These are phyloP conservation scores for Aphanomyces stellatus DNA, from an alignment of 352 stramenopile genomes.

Conservation along the genomic window DNA sequence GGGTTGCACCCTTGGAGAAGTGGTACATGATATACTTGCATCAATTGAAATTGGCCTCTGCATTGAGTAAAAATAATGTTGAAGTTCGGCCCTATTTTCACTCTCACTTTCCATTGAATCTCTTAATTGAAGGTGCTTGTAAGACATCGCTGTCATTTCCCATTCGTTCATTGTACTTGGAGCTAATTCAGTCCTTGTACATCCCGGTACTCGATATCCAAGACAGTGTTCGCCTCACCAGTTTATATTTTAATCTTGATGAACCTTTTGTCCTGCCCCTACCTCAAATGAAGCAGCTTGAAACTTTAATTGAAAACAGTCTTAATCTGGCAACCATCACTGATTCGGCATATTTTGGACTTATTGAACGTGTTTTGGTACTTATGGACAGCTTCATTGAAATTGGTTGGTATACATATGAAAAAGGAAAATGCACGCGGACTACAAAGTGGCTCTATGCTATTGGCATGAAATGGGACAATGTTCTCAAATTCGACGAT, in stretches of 20 bases:
- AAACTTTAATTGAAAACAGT: background rate
- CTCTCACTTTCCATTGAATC: background rate
- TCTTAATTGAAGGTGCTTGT: conserved; percentile 5
- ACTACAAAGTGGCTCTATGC: background rate
- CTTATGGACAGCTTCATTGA: conserved; percentile 5
- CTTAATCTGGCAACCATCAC: background rate
- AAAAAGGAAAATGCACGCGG: background rate
- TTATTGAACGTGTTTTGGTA: conserved; percentile 6
- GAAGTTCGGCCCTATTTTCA: background rate
- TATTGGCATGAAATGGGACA: conserved; percentile 12
- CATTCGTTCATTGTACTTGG: background rate
- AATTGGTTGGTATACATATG: conserved; percentile 7
- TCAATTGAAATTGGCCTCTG: conserved; percentile 1
- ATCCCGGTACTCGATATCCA: background rate
- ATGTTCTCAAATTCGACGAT: background rate
- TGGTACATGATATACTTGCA: conserved; percentile 16
- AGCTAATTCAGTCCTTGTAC: conserved; percentile 9
- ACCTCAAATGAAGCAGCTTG: background rate
- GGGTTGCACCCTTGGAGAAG: background rate
- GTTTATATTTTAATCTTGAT: background rate
- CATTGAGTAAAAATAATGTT: conserved; percentile 1
- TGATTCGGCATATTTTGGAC: background rate
- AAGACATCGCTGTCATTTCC: conserved; percentile 1
- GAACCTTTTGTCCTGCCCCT: background rate
- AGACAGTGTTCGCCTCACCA: conserved; percentile 8